Conservation (phyloP, 768 basidiomycete species). For the Amanita brunnescens region DNA sequence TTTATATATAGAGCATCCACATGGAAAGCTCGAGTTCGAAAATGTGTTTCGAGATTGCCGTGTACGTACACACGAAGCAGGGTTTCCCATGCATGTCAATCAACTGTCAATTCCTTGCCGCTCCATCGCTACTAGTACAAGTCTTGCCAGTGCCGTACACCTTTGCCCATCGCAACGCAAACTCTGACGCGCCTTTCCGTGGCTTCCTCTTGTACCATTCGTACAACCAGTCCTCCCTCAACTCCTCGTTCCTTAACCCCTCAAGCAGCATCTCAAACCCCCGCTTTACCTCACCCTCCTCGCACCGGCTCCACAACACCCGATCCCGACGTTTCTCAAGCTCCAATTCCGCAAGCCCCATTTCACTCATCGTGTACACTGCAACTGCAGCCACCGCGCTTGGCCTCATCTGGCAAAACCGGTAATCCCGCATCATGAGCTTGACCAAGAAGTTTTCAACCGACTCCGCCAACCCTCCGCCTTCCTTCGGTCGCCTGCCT, state of each 20-base stretch:
- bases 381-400: neutral
- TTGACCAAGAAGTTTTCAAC: slow-evolving; percentile 5
- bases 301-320: neutral
- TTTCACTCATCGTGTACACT: neutral
- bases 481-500: neutral
- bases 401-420: neutral
- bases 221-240: neutral
- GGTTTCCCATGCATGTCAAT: neutral
- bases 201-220: neutral
- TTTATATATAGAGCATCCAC: neutral
- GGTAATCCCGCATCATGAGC: neutral
- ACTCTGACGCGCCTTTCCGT: neutral
- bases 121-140: no score
- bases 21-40: neutral
- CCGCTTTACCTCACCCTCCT: neutral
- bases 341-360: neutral
- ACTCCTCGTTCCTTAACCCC: neutral
- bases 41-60: neutral
- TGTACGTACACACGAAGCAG: neutral
- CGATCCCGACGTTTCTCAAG: neutral
- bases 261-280: neutral
- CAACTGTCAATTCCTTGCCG: no score
- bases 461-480: neutral
- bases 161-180: slow-evolving; percentile 6
- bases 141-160: neutral